phyloP scores from a whole-genome alignment of 2,329 filamentous ascomycete species.

The Kalmusia sp. region DNA sequence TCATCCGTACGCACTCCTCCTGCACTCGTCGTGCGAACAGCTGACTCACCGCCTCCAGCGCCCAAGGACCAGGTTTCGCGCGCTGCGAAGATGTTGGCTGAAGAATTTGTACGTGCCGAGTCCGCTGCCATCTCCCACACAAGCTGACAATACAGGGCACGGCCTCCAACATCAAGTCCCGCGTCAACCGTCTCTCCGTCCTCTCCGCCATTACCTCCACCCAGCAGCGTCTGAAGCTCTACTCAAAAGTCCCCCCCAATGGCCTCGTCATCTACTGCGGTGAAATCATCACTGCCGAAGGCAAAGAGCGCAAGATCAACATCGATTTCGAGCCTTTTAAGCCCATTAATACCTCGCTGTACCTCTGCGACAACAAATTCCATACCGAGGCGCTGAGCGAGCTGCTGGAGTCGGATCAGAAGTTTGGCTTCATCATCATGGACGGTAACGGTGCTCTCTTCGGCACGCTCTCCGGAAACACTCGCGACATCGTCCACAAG shows the following conservation, averaged over 20 bases:
- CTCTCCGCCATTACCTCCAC: slow-evolving; percentile 98
- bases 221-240: slow-evolving; percentile 97
- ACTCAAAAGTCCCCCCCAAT: slow-evolving; percentile 98
- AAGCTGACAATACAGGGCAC: slow-evolving; percentile 70
- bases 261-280: slow-evolving; percentile 98
- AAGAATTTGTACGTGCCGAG: slow-evolving; percentile 84
- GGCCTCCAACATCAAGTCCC: slow-evolving; percentile 99
- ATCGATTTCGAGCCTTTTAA: slow-evolving; percentile 99
- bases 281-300: slow-evolving; percentile 99
- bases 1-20: slow-evolving; percentile 76
- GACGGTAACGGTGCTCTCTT: slow-evolving; percentile 98
- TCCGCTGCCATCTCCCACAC: not conserved
- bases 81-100: slow-evolving; percentile 98
- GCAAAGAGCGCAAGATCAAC: slow-evolving; percentile 99
- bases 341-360: slow-evolving; percentile 99
- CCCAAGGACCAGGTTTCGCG: slow-evolving; percentile 98
- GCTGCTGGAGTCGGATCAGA: slow-evolving; percentile 97
- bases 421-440: slow-evolving; percentile 99
- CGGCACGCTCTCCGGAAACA: slow-evolving; percentile 96
- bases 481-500: slow-evolving; percentile 95
- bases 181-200: slow-evolving; percentile 97
- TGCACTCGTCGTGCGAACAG: not conserved
- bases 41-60: slow-evolving; percentile 60
- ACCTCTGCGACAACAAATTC: slow-evolving; percentile 99
- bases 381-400: slow-evolving; percentile 97